Base-by-base conservation (phyloP, 805 yeast species). In the Wickerhamiella hasegawae region DNA sequence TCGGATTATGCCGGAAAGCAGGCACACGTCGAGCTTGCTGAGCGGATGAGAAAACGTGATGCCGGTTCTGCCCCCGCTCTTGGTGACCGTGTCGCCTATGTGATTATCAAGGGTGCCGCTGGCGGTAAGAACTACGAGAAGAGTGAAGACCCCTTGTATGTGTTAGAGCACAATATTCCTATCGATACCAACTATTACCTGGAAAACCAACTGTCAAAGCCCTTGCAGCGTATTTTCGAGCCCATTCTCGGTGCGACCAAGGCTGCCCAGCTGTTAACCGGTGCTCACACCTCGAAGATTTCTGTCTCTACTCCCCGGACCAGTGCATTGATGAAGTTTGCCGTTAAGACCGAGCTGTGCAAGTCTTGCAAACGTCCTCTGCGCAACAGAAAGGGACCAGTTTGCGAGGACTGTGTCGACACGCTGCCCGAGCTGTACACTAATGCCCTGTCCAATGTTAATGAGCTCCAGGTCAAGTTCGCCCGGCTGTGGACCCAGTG, bases 71-170 rank as follows among this genome's bases (percentile, higher is more conserved):
- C 98, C 1, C 98, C 98, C 3, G 74, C 83, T 10, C 68, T 90
- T 32, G 99, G 99, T 39, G 99, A 90, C 54, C 80, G 99, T 59
- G 97, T 90, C 22, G 97, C 97, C 4, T 90, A 87, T 53, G 98
- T 90, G 24, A 85, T 90, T 40, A 77, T 81, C 45, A 71, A 73
- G 49, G 74, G 87, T 0, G 76, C 82, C 4, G 76, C 82, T 34
- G 80, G 82, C 38, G 73, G 63, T 32, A 85, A 83, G 53, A 78
- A 85, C 43, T 92, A 85, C 57, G 94, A 87, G 46, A 84, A 90
- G 57, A 85, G 96, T 1, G 99, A 90, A 56, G 99, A 90, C 51
- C 99, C 99, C 2, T 59, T 87, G 22, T 90, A 72, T 46, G 98
- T 85, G 1, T 63, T 90, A 52, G 97, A 90, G 46, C 76, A 90